phyloP scores from a whole-genome alignment of 192 early-diverging fungal genomes.

The Podila clonocystis region DNA sequence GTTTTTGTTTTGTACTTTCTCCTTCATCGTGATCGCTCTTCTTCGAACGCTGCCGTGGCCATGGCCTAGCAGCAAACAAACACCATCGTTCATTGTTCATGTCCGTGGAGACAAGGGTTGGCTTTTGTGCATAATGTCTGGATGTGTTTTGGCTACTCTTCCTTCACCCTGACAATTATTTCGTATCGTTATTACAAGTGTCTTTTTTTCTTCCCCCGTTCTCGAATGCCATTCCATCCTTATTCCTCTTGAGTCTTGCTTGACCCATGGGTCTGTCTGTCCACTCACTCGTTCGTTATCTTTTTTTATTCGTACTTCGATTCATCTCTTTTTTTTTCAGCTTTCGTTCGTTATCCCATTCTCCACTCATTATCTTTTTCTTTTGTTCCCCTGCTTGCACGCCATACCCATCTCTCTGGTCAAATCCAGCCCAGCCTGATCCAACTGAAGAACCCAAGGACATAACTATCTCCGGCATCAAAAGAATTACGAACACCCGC shows the following conservation, averaged over 20 bases:
- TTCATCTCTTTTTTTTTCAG: neutral
- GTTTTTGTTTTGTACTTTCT: too few relatives aligned
- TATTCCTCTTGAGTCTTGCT: slow-evolving; percentile 2
- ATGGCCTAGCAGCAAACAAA: too few relatives aligned
- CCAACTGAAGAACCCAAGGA: neutral
- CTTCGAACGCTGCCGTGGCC: too few relatives aligned
- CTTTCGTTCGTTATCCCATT: neutral
- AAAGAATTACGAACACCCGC: neutral
- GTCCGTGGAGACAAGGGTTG: neutral
- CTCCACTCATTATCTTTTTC: neutral
- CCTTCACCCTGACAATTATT: neutral
- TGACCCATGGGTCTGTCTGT: neutral
- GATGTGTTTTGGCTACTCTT: too few relatives aligned
- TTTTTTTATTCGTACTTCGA: neutral
- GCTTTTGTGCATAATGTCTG: too few relatives aligned
- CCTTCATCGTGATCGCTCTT: too few relatives aligned
- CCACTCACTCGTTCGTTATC: neutral
- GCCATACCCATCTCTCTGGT: neutral
- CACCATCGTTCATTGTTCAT: too few relatives aligned
- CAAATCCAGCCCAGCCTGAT: too few relatives aligned
- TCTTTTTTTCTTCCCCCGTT: neutral
- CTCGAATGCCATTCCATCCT: slow-evolving; percentile 25
- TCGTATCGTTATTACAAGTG: neutral
- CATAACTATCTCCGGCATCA: neutral
- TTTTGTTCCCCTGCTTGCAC: neutral